A percentile compares a stretch with the other conserved stretches of the same genome.
phyloP scores from a whole-genome alignment of 129 eudicot genomes.

The Daucus carota region DNA sequence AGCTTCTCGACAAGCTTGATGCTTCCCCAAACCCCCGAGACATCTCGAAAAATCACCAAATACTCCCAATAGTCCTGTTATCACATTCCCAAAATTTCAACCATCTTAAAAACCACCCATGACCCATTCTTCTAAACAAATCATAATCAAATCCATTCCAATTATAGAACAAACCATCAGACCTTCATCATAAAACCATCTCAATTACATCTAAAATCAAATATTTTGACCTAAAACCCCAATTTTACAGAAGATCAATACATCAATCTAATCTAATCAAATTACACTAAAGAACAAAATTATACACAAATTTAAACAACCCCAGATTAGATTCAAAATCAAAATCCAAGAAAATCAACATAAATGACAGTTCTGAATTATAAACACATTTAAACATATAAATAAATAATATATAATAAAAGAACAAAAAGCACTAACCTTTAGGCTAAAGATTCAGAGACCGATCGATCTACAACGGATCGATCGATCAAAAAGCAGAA shows the following conservation, averaged over 20 bases:
- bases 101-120: not conserved
- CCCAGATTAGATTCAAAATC: not conserved
- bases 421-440: constrained; percentile 3
- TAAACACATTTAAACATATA: not conserved
- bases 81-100: constrained; percentile 4
- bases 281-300: not conserved
- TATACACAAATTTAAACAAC: not conserved
- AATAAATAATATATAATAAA: not conserved
- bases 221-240: not conserved
- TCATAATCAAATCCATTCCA: not conserved
- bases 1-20: constrained; percentile 18
- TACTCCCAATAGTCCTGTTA: constrained; percentile 12
- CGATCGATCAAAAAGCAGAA: constrained; percentile 12
- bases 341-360: not conserved
- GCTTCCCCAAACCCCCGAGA: constrained; percentile 57
- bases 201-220: not conserved
- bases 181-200: not conserved
- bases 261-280: not conserved
- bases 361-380: not conserved
- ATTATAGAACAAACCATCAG: too few species aligned
- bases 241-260: not conserved
- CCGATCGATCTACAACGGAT: constrained; percentile 17
- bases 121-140: not conserved
- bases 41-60: constrained; percentile 33
- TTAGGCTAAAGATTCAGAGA: not conserved